A percentile compares a stretch with the other conserved stretches of the same genome.
phyloP scores from a whole-genome alignment of 2,329 filamentous ascomycete genomes.

The Sclerotinia subarctica region DNA sequence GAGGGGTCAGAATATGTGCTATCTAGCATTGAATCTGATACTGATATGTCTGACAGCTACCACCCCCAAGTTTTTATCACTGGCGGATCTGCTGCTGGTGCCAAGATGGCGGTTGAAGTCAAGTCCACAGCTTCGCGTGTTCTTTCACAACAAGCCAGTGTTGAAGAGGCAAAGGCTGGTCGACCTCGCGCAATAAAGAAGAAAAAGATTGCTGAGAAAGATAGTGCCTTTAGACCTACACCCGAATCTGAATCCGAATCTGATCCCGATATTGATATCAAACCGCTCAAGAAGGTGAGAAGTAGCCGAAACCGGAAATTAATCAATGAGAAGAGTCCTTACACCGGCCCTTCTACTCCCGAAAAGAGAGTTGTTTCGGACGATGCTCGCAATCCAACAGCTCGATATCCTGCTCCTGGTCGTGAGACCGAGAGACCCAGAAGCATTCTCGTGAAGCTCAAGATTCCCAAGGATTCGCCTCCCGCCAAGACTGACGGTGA shows the following conservation, averaged over 20 bases:
- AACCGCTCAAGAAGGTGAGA: conserved; percentile 9
- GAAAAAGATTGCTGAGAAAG: conserved; percentile 32
- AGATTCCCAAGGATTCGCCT: conserved; percentile 22
- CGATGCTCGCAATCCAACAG: conserved; percentile 1
- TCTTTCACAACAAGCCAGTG: neutral
- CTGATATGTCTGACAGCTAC: conserved; percentile 7
- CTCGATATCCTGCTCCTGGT: conserved; percentile 23
- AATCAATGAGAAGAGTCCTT: conserved; percentile 20
- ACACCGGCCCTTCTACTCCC: conserved; percentile 24
- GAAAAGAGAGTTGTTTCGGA: conserved; percentile 11
- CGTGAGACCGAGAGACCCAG: conserved; percentile 25
- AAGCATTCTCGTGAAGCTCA: conserved; percentile 21
- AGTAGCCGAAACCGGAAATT: conserved; percentile 20
- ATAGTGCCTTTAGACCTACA: conserved; percentile 26
- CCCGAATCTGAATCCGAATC: conserved; percentile 25
- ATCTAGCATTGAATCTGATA: conserved; percentile 17
- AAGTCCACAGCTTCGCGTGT: conserved; percentile 5
- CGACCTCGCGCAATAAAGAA: conserved; percentile 5
- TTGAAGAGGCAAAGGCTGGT: neutral
- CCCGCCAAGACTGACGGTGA: conserved; percentile 25
- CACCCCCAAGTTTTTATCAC: neutral
- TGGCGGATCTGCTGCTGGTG: neutral
- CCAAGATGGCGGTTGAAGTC: conserved; percentile 11
- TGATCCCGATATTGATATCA: conserved; percentile 4
- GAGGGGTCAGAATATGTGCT: conserved; percentile 11